Base-by-base conservation (phyloP, 2,329 filamentous ascomycete species). In the Neopestalotiopsis sp. region DNA sequence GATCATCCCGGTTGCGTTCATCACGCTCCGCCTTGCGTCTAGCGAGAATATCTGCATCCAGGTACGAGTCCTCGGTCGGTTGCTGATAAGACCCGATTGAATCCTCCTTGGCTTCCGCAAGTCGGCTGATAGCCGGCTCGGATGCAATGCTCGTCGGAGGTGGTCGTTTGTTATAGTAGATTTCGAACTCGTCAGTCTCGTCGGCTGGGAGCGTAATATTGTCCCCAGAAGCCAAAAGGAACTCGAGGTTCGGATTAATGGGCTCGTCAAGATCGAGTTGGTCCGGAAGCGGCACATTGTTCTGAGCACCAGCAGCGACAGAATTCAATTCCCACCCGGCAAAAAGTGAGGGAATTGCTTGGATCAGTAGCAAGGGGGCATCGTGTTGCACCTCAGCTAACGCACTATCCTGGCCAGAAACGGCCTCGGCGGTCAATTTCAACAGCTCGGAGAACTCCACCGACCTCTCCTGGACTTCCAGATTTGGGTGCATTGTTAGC, bases 391-490 rank as follows among this genome's bases (percentile, higher is more conserved):
- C 72, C 1, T 85, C 81, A 40, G 87, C 86, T 0, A 84, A 86
- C 1, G 86, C 87, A 14, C 88, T 82, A 12, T 88, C 85, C 70
- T 95, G 92, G 1, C 86, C 90, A 9, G 90, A 87, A 3, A 89
- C 89, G 14, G 95, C 94, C 81, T 99, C 96, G 1, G 91, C 90
- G 2, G 94, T 94, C 59, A 99, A 85, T 69, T 94, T 94, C 75
- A 98, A 89, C 13, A 98, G 86, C 78, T 99, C 96, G 0, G 94
- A 87, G 74, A 97, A 97, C 77, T 98, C 95, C 1, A 98, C 95
- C 3, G 95, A 92, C 68, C 96, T 90, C 79, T 98, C 96, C 81
- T 99, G 96, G 3, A 99, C 94, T 78, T 99, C 96, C 1, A 99
- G 86, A 74, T 91, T 94, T 0, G 95, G 95, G 78, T 98, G 94